These are phyloP conservation scores for Globisporangium spiculum DNA, from an alignment of 352 stramenopile species.

Conservation along the genomic window DNA sequence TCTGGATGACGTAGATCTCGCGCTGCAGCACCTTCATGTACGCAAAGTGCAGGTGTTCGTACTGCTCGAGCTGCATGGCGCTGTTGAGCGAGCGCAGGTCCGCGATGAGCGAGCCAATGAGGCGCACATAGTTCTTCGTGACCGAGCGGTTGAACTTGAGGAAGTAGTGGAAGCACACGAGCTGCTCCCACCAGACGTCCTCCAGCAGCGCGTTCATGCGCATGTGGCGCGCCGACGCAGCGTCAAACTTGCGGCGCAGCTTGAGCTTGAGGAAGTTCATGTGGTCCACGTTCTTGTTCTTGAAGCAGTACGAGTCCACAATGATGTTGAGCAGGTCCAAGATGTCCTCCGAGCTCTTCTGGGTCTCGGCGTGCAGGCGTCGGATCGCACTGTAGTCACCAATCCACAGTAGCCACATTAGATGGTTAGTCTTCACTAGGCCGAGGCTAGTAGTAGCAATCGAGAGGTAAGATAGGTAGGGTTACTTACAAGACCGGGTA, in stretches of 20 bases:
- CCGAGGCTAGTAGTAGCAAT: background rate
- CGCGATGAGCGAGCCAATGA: conserved; percentile 61
- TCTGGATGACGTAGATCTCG: conserved; percentile 79
- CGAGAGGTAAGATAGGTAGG: background rate
- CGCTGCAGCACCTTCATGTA: conserved; percentile 81
- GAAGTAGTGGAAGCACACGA: conserved; percentile 58
- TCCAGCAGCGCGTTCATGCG: conserved; percentile 61
- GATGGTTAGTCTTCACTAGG: background rate
- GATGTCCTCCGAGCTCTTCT: conserved; percentile 48
- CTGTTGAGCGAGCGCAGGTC: conserved; percentile 70
- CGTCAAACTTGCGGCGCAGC: conserved; percentile 70
- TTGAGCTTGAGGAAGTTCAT: conserved; percentile 82
- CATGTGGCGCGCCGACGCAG: conserved; percentile 37
- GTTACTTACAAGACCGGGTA: conserved; percentile 73
- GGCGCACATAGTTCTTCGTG: conserved; percentile 59
- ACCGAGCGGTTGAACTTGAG: conserved; percentile 77
- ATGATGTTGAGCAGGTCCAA: conserved; percentile 78
- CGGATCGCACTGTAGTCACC: conserved; percentile 46
- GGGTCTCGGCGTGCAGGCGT: conserved; percentile 48
- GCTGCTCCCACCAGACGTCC: conserved; percentile 82
- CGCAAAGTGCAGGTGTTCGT: conserved; percentile 62
- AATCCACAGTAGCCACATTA: background rate
- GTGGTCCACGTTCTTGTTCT: conserved; percentile 83
- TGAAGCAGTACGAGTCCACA: conserved; percentile 85
- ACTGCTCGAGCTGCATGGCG: conserved; percentile 79